Base-by-base conservation (phyloP, 192 early-diverging fungal genomes). In the Backusella mclennaniae region DNA sequence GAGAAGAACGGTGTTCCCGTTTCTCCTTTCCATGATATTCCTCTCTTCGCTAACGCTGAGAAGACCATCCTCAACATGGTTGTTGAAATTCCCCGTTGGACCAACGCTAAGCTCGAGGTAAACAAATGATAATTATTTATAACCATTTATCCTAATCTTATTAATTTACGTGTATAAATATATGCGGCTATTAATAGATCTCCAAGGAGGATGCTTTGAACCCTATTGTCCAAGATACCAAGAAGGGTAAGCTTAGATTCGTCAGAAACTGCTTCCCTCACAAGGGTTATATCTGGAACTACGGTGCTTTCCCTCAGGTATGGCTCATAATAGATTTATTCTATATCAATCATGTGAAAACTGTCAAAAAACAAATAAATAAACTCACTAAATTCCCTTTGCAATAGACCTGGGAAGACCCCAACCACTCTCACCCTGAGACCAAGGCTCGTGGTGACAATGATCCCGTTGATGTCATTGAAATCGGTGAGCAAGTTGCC, bases 271-370 rank as follows among this genome's bases (percentile, higher is more conserved):
- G 94, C 85, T 99, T 98, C 93, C 98, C 98, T 9, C 96, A 98
- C 92, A 95, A 99, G 86, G 98, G 98, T 75, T 99, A 99, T 87
- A 98, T 99, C 87, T 99, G 98, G 98, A 99, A 99, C 96, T 98
- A 99, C 80, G 98, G 98, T 82, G 97, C 97, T 76, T 90, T 99
- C 81, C 98, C 98, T 38, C 96, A 97, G 81, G 90, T 91, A 84
- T 49, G 19, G 46, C 2, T 23, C n/a, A 39, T 39, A 39, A 33
- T 11, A 44, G 15, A 31, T 67, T 44, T 49, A 41, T 33, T 33
- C 2, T 39, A 79, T 29, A n/a, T 12, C 42, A 23, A 73, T 44
- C 12, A 42, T 21, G 35, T 49, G 23, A 23, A 38, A 49, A 33
- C 23, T 35, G 15, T 31, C 29, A 73, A 63, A 39, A 63, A 38